These are phyloP conservation scores for Tilletia caries DNA, from an alignment of 1,284 basidiomycete genomes.

Conservation along the genomic window DNA sequence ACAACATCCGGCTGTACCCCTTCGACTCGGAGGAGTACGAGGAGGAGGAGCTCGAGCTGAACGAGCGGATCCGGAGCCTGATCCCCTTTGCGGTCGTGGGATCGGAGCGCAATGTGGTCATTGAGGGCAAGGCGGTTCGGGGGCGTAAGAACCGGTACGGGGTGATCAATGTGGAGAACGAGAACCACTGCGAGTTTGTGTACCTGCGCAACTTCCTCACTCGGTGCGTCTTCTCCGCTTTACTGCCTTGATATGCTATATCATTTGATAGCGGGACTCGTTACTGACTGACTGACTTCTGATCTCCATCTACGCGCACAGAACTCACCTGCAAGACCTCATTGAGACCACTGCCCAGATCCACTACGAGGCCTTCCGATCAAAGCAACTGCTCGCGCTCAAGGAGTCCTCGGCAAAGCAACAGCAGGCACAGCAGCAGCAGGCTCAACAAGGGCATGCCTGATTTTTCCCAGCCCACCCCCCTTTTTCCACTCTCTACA, in stretches of 20 bases:
- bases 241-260: neutral
- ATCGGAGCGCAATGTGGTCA: constrained; percentile 86
- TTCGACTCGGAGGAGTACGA: constrained; percentile 96
- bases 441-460: neutral
- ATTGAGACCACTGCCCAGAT: constrained; percentile 98
- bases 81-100: constrained; percentile 97
- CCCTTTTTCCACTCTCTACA: too few species aligned
- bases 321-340: constrained; percentile 94
- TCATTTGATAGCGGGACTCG: too few species aligned
- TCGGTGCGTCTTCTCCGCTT: constrained; percentile 31
- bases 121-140: constrained; percentile 90
- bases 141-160: constrained; percentile 98
- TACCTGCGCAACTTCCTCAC: constrained; percentile 95
- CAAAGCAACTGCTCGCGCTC: constrained; percentile 88
- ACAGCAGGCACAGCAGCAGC: constrained; percentile 28
- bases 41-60: constrained; percentile 80
- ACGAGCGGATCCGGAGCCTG: constrained; percentile 85
- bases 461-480: too few species aligned
- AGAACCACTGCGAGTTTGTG: constrained; percentile 95
- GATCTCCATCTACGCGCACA: neutral
- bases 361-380: constrained; percentile 99
- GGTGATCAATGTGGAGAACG: constrained; percentile 88
- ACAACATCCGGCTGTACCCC: constrained; percentile 92
- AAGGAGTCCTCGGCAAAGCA: constrained; percentile 65
- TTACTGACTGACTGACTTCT: too few species aligned